Evolutionary conservation across 768 basidiomycete species (phyloP).

Genomic region (Phanerodontia chrysosporium): DNA sequence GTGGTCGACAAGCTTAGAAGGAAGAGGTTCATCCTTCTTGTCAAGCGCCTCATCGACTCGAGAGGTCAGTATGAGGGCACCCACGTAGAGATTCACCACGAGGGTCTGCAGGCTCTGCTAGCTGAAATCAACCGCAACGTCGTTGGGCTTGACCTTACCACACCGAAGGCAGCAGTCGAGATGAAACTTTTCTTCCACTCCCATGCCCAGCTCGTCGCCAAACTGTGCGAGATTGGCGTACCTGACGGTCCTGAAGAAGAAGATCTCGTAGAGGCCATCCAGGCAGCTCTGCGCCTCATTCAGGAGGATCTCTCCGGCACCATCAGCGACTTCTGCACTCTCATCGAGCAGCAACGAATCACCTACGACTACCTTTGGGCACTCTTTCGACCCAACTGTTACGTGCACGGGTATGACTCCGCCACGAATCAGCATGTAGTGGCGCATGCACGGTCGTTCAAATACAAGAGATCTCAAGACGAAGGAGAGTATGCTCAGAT

Average conservation of each 20-base stretch:
- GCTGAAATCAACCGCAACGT: neutral
- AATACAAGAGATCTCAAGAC: neutral
- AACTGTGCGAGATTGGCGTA: neutral
- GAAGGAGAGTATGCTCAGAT: neutral
- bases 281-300: neutral
- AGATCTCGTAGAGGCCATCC: neutral
- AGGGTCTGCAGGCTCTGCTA: neutral
- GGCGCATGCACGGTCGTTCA: neutral
- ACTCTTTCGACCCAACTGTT: neutral
- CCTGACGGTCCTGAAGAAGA: neutral
- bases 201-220: neutral
- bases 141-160: neutral
- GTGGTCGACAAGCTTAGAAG: neutral
- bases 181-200: constrained; percentile 4
- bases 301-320: neutral
- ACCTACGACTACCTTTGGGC: constrained; percentile 7
- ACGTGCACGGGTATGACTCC: neutral
- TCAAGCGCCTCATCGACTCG: constrained; percentile 1
- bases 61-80: constrained; percentile 1
- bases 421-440: neutral
- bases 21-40: constrained; percentile 1
- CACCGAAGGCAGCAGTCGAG: neutral
- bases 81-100: neutral
- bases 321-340: neutral
- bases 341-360: neutral